These are phyloP conservation scores for Fragaria iinumae DNA, from an alignment of 306 rosid genomes.

Conservation along the genomic window DNA sequence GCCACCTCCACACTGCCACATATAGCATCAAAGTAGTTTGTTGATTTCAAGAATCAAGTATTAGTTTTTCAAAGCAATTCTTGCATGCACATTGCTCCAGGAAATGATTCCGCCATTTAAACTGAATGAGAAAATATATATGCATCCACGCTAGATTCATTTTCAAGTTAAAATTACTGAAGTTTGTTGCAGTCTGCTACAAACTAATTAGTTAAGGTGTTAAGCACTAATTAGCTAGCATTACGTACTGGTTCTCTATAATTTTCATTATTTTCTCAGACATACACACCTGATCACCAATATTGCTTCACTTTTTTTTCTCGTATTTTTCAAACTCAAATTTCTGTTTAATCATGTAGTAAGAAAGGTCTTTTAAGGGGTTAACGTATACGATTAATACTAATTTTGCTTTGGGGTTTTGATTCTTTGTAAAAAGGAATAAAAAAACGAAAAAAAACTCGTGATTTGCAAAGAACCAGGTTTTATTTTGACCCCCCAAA, in stretches of 20 bases:
- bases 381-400: not conserved
- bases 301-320: too few relatives aligned
- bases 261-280: not conserved
- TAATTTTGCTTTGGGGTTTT: not conserved
- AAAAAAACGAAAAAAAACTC: too few relatives aligned
- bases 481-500: too few relatives aligned
- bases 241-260: not conserved
- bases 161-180: not conserved
- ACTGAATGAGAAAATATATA: not conserved
- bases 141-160: not conserved
- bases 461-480: too few relatives aligned
- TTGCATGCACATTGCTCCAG: not conserved
- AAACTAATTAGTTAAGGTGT: too few relatives aligned
- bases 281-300: not conserved
- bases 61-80: not conserved
- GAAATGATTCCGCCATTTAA: not conserved
- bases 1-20: constrained; percentile 1
- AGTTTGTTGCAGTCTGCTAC: too few relatives aligned
- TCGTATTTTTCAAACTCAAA: too few relatives aligned
- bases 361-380: not conserved
- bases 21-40: constrained; percentile 18
- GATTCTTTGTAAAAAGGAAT: not conserved
- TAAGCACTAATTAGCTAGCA: not conserved
- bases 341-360: too few relatives aligned
- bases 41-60: not conserved